Percentiles rank a stretch among this genome's conserved stretches.
These are phyloP conservation scores for Akanthomyces dipterigenus DNA, from an alignment of 2,329 filamentous ascomycete genomes.

Conservation along the genomic window DNA sequence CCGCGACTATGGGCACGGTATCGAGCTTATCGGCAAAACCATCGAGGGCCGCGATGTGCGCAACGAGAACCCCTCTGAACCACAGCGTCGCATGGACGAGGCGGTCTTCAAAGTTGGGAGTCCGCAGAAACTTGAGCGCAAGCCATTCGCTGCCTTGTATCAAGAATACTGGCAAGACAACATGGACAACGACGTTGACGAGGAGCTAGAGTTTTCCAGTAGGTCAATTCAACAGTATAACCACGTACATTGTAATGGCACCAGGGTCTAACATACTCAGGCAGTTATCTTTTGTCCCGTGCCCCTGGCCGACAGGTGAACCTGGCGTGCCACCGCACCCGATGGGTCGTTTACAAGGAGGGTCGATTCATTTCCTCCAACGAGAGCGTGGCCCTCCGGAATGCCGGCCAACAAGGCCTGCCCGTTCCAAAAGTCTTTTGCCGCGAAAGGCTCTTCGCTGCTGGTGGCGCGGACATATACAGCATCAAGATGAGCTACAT, in stretches of 20 bases:
- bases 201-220: conserved; percentile 7
- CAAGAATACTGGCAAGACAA: conserved; percentile 8
- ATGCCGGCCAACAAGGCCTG: neutral
- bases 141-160: neutral
- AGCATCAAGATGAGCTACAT: conserved; percentile 11
- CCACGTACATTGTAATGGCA: neutral
- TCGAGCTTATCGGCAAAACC: neutral
- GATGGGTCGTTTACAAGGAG: conserved; percentile 10
- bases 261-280: neutral
- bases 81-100: neutral
- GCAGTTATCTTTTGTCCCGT: conserved; percentile 3
- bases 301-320: conserved; percentile 3
- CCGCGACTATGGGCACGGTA: neutral
- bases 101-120: conserved; percentile 3
- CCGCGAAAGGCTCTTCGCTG: conserved; percentile 1
- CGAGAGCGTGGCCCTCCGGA: conserved; percentile 1
- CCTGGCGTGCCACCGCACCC: conserved; percentile 4
- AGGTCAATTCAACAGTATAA: neutral
- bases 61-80: neutral
- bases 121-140: neutral
- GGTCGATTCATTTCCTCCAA: conserved; percentile 1
- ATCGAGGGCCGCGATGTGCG: neutral
- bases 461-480: neutral
- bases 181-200: conserved; percentile 1
- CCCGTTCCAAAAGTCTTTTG: conserved; percentile 6